Conservation (phyloP, 257 asterid species). For the Prunella vulgaris region DNA sequence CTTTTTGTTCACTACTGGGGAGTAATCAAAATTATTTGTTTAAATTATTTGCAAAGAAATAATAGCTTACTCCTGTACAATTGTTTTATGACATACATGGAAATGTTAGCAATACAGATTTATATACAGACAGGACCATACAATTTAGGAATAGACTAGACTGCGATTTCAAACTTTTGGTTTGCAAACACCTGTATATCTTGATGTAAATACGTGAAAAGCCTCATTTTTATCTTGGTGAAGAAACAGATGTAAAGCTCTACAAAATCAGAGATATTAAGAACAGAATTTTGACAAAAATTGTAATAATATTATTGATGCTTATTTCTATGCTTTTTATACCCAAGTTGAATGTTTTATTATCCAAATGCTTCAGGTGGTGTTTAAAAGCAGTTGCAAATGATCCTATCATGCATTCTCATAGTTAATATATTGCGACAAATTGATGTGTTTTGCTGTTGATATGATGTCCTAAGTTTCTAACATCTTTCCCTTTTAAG, state of each 20-base stretch:
- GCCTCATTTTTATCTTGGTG: too few species aligned
- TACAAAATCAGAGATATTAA: too few species aligned
- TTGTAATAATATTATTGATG: too few species aligned
- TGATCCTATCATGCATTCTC: not conserved
- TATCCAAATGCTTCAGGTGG: not conserved
- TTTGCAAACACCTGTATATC: too few species aligned
- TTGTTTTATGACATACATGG: not conserved
- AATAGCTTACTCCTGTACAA: not conserved
- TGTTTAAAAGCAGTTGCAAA: not conserved
- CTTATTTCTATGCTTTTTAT: too few species aligned
- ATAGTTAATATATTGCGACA: not conserved
- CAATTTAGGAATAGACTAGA: not conserved
- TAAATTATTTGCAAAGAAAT: not conserved
- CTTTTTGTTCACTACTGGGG: not conserved
- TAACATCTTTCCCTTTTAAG: not conserved
- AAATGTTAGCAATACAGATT: not conserved
- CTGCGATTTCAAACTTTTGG: not conserved
- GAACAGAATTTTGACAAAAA: too few species aligned
- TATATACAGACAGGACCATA: not conserved
- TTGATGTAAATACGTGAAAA: too few species aligned
- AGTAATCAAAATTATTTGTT: not conserved
- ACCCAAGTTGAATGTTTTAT: not conserved
- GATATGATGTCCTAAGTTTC: not conserved
- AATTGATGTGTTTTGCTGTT: not conserved
- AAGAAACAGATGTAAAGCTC: too few species aligned